A percentile compares a stretch with the other conserved stretches of the same genome.
Evolutionary conservation across 2,329 filamentous ascomycete species (phyloP).

Genomic region (Apiospora sp.): DNA sequence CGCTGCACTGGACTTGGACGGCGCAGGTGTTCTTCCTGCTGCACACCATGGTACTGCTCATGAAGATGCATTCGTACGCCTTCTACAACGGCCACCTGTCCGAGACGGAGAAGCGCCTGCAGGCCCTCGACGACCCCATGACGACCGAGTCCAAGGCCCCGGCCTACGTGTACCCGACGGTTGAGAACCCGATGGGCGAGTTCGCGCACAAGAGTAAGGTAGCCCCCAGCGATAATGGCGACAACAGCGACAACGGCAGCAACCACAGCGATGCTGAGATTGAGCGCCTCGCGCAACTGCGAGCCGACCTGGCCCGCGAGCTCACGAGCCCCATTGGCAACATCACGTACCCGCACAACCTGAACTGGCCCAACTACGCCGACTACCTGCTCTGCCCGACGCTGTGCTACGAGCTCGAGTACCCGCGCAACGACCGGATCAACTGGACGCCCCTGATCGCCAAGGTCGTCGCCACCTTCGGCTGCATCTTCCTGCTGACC

Average conservation of each 20-base stretch:
- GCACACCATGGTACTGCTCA: constrained; percentile 88
- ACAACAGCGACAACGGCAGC: constrained; percentile 36
- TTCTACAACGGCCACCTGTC: constrained; percentile 98
- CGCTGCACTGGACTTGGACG: constrained; percentile 93
- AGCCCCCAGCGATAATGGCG: constrained; percentile 53
- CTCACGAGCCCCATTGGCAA: constrained; percentile 90
- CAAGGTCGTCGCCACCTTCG: constrained; percentile 90
- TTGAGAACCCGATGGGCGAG: constrained; percentile 58
- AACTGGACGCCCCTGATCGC: constrained; percentile 83
- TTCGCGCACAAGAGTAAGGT: constrained; percentile 39
- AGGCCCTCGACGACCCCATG: constrained; percentile 77
- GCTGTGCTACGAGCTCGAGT: constrained; percentile 96
- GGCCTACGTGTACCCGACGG: constrained; percentile 78
- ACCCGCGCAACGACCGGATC: constrained; percentile 79
- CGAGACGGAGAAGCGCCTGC: constrained; percentile 83
- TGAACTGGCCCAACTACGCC: constrained; percentile 81
- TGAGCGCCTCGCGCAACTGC: constrained; percentile 70
- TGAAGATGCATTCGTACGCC: constrained; percentile 99
- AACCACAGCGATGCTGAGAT: not conserved
- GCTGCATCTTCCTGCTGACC: constrained; percentile 94
- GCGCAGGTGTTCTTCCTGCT: constrained; percentile 94
- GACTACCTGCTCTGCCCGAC: constrained; percentile 94
- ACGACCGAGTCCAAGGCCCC: constrained; percentile 72
- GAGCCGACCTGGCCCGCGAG: constrained; percentile 88
- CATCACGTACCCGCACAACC: constrained; percentile 88